These are phyloP conservation scores for Pseudotulostoma volvatum DNA, from an alignment of 495 filamentous ascomycete species.

Conservation along the genomic window DNA sequence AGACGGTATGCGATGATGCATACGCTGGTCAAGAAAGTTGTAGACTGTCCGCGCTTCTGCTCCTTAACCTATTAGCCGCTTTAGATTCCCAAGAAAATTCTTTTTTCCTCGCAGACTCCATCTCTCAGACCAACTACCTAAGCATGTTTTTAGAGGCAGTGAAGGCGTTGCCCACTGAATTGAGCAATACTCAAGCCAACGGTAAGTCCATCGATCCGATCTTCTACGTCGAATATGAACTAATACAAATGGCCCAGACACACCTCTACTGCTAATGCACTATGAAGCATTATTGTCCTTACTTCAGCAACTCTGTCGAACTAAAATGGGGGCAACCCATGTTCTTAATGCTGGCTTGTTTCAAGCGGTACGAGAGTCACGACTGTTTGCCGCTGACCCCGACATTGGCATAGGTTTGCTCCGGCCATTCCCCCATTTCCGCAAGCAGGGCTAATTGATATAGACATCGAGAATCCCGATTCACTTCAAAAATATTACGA, in stretches of 20 bases:
- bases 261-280: constrained; percentile 39
- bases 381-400: constrained; percentile 77
- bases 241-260: constrained; percentile 22
- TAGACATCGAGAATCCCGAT: constrained; percentile 49
- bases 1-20: constrained; percentile 85
- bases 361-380: constrained; percentile 56
- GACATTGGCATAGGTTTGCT: constrained; percentile 68
- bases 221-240: constrained; percentile 1
- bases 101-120: constrained; percentile 53
- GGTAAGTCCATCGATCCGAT: constrained; percentile 21
- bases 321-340: constrained; percentile 57
- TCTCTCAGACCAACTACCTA: constrained; percentile 78
- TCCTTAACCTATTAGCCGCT: constrained; percentile 53
- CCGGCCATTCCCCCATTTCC: constrained; percentile 7
- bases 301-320: constrained; percentile 71
- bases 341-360: constrained; percentile 85
- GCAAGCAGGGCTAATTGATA: constrained; percentile 7
- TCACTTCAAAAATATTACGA: constrained; percentile 69
- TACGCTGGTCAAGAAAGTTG: constrained; percentile 66
- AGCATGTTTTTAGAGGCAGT: constrained; percentile 75
- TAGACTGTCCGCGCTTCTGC: constrained; percentile 64
- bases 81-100: constrained; percentile 49
- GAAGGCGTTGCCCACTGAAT: constrained; percentile 50
- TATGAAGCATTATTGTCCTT: constrained; percentile 65
- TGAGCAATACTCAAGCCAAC: constrained; percentile 31